Evolutionary conservation across 1,284 basidiomycete species (phyloP), one percentile per base, ranked within the genome.

Genomic region (Rhizoctonia solani): DNA sequence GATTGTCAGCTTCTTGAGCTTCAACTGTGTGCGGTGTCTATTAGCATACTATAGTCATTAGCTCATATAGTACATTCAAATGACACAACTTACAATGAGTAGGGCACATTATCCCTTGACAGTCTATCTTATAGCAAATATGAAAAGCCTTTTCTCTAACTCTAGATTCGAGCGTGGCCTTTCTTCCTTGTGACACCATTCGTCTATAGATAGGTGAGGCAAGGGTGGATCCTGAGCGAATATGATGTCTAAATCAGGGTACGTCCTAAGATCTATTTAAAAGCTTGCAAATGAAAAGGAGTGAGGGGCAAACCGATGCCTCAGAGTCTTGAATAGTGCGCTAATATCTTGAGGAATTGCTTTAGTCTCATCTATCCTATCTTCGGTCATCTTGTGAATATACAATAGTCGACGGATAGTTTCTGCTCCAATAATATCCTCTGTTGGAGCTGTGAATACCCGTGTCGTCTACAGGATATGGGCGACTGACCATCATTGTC

Each of bases 11-110:
- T 19, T 42, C n/a, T 21, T 21, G 42, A 2, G 56, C 27, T 25
- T 4, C 11, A 25, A 32, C 56, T 59, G 16, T 2, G 21, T n/a
- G 19, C n/a, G n/a, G n/a, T n/a, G n/a, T n/a, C n/a, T n/a, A n/a
- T n/a, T n/a, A n/a, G n/a, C n/a, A n/a, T n/a, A n/a, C n/a, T n/a
- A n/a, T n/a, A n/a, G n/a, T n/a, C n/a, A n/a, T n/a, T n/a, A n/a
- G n/a, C n/a, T n/a, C n/a, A n/a, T n/a, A n/a, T n/a, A n/a, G n/a
- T n/a, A n/a, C n/a, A n/a, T n/a, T n/a, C n/a, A n/a, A n/a, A n/a
- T n/a, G n/a, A n/a, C n/a, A n/a, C n/a, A 8, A 4, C 56, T 49
- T 49, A 59, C 56, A 59, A 49, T 59, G 56, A 19, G 42, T 29
- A 16, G n/a, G 41, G 29, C 56, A 59, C 6, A 30, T 42, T 6